phyloP scores from a whole-genome alignment of 2,329 filamentous ascomycete species.

The Aspergillus sp. region DNA sequence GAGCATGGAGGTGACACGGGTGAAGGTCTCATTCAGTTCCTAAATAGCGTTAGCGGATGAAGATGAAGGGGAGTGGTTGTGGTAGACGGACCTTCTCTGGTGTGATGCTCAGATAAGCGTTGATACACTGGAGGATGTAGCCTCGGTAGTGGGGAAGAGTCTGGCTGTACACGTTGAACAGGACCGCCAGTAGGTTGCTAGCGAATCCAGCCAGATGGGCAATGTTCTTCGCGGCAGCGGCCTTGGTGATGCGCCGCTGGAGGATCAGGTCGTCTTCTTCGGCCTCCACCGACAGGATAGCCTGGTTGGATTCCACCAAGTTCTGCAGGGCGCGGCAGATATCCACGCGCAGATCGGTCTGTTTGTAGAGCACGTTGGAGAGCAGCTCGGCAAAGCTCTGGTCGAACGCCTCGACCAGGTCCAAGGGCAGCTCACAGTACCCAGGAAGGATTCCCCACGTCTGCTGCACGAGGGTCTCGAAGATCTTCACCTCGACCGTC shows the following conservation, averaged over 20 bases:
- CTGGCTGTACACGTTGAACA: conserved; percentile 99
- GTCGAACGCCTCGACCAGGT: conserved; percentile 74
- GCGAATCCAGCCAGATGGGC: conserved; percentile 76
- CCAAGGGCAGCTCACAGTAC: conserved; percentile 89
- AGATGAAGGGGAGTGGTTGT: neutral
- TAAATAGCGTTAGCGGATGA: conserved; percentile 23
- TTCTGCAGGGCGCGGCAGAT: conserved; percentile 84
- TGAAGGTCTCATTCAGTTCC: conserved; percentile 85
- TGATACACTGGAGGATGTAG: conserved; percentile 90
- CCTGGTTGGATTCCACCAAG: conserved; percentile 87
- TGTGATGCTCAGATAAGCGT: conserved; percentile 88
- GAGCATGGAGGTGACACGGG: conserved; percentile 80
- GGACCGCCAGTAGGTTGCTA: conserved; percentile 85
- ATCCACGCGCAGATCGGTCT: conserved; percentile 81
- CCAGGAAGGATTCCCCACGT: conserved; percentile 92
- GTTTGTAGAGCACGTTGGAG: conserved; percentile 88
- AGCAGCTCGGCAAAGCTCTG: conserved; percentile 85
- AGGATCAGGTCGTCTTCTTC: conserved; percentile 71
- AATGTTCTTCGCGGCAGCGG: conserved; percentile 74
- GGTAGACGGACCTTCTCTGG: conserved; percentile 56
- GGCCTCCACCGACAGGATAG: conserved; percentile 67
- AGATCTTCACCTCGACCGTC: conserved; percentile 96
- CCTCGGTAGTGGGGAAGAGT: conserved; percentile 90
- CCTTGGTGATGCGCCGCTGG: conserved; percentile 75
- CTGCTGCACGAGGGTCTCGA: conserved; percentile 92